phyloP scores from a whole-genome alignment of 768 basidiomycete species.

The Mycena polygramma region DNA sequence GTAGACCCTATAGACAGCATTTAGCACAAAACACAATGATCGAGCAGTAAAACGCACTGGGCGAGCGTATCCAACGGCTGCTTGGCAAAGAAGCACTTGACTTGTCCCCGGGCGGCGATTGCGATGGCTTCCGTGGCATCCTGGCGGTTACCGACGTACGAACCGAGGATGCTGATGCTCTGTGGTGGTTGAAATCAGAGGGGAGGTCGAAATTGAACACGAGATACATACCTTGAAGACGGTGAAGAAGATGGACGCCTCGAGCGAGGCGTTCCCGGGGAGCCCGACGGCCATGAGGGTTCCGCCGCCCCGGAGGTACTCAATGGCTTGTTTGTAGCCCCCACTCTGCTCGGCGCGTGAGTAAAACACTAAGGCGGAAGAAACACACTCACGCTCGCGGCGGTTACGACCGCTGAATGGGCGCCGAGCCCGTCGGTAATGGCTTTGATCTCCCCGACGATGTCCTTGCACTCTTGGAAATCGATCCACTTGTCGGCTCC shows the following conservation, averaged over 20 bases:
- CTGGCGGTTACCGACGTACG: slow-evolving; percentile 79
- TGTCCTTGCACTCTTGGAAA: slow-evolving; percentile 75
- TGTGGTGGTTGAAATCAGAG: slow-evolving; percentile 28
- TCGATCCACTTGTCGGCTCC: slow-evolving; percentile 87
- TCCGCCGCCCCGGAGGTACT: slow-evolving; percentile 82
- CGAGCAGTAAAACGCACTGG: slow-evolving; percentile 14
- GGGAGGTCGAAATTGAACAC: background rate
- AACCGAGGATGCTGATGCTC: slow-evolving; percentile 69
- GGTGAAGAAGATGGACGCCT: slow-evolving; percentile 79
- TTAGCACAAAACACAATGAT: background rate
- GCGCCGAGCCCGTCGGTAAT: slow-evolving; percentile 79
- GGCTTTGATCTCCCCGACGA: slow-evolving; percentile 73
- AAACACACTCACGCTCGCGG: slow-evolving; percentile 57
- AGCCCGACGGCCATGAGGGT: slow-evolving; percentile 85
- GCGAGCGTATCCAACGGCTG: slow-evolving; percentile 2
- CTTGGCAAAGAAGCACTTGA: slow-evolving; percentile 22
- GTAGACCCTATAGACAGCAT: slow-evolving; percentile 7
- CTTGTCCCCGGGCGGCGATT: slow-evolving; percentile 51
- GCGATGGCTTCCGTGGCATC: slow-evolving; percentile 86
- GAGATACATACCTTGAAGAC: slow-evolving; percentile 63
- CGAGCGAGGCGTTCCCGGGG: slow-evolving; percentile 71
- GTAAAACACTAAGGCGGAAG: background rate
- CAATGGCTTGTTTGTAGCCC: slow-evolving; percentile 69
- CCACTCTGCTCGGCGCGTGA: slow-evolving; percentile 41
- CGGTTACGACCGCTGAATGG: slow-evolving; percentile 75